These are phyloP conservation scores for Cyclotella kingstonii DNA, from an alignment of 108 stramenopile species.

Conservation along the genomic window DNA sequence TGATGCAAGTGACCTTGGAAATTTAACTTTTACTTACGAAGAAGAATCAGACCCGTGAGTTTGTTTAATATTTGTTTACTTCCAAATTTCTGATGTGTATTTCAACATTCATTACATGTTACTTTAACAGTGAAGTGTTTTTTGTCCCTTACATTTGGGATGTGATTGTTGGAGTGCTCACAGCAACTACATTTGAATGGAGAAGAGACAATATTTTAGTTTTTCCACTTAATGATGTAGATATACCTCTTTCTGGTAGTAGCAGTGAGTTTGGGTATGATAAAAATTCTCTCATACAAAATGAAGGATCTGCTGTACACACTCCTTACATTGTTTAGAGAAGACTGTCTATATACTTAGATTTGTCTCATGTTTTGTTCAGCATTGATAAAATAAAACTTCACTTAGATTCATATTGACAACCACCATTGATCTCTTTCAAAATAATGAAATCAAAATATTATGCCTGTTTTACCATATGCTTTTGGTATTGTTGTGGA, in stretches of 20 bases:
- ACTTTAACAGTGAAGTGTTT: slow-evolving; percentile 52
- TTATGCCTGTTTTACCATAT: too few relatives aligned
- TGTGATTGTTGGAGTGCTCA: slow-evolving; percentile 58
- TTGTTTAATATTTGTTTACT: not conserved
- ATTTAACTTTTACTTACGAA: slow-evolving; percentile 76
- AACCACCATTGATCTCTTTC: too few relatives aligned
- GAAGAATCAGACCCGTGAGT: slow-evolving; percentile 73
- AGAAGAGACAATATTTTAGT: slow-evolving; percentile 56
- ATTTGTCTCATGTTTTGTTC: too few relatives aligned
- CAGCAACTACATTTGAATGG: slow-evolving; percentile 69
- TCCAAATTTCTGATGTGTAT: not conserved
- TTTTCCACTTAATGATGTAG: slow-evolving; percentile 49
- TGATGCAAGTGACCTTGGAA: slow-evolving; percentile 40
- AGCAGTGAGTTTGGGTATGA: not conserved
- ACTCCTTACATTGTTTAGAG: too few relatives aligned
- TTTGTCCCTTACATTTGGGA: slow-evolving; percentile 82
- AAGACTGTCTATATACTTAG: too few relatives aligned
- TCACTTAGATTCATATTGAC: too few relatives aligned
- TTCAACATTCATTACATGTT: not conserved
- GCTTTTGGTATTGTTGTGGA: too few relatives aligned
- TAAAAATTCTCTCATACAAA: not conserved
- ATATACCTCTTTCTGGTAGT: too few relatives aligned
- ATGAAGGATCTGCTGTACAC: not conserved
- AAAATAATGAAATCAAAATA: too few relatives aligned
- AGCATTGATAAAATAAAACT: too few relatives aligned